Conservation (phyloP, 148 eudicot species). For the Bassia scoparia region DNA sequence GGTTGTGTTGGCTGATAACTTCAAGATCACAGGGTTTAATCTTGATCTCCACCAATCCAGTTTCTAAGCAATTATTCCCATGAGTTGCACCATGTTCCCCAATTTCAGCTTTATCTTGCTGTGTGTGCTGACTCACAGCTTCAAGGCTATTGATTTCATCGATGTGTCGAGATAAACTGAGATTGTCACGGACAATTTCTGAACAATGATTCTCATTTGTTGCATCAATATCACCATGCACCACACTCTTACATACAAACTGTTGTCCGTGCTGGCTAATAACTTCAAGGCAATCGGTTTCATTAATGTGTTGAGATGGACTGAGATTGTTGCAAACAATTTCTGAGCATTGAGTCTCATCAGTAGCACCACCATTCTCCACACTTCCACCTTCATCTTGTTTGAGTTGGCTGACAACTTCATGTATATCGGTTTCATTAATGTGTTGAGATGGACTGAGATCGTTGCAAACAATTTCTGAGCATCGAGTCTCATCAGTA, state of each 20-base stretch:
- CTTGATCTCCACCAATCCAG: conserved; percentile 8
- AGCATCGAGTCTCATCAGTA: not conserved
- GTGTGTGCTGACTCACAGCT: not conserved
- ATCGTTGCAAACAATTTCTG: not conserved
- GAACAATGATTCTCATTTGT: not conserved
- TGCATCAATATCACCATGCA: not conserved
- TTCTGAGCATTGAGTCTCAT: not conserved
- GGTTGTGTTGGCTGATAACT: not conserved
- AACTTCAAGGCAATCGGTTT: not conserved
- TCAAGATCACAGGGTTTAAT: too few species aligned
- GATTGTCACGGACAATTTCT: not conserved
- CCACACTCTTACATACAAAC: not conserved
- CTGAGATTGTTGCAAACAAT: not conserved
- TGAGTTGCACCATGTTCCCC: not conserved
- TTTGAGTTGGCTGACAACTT: not conserved
- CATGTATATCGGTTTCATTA: not conserved
- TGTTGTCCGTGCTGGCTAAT: not conserved
- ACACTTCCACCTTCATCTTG: not conserved
- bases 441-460: not conserved
- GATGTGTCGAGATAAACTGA: conserved; percentile 8
- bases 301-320: not conserved
- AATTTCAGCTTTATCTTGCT: conserved; percentile 3
- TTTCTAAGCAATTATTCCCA: conserved; percentile 9
- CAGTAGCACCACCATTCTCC: not conserved
- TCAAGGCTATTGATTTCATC: conserved; percentile 12